phyloP scores from a whole-genome alignment of 202 grass and related monocot species.

The Hordeum pubiflorum region DNA sequence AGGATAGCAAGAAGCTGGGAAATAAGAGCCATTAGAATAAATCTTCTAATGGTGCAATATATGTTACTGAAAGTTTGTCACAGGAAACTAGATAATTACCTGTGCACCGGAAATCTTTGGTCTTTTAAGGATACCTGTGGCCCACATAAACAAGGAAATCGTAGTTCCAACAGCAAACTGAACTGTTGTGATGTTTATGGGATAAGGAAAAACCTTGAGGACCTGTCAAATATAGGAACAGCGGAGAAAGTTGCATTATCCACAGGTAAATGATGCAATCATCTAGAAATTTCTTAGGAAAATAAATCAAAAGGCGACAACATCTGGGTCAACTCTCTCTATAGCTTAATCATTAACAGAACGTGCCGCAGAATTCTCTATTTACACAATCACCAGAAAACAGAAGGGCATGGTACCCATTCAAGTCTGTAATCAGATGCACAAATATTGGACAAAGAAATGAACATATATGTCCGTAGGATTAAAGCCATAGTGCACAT shows the following conservation, averaged over 20 bases:
- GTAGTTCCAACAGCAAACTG: conserved; percentile 68
- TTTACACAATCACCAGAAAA: background rate
- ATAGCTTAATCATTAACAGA: background rate
- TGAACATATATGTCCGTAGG: background rate
- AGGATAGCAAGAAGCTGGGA: conserved; percentile 79
- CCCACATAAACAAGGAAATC: conserved; percentile 70
- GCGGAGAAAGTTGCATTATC: background rate
- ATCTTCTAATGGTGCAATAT: background rate
- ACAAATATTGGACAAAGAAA: background rate
- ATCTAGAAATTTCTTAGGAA: background rate
- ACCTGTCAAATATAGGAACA: conserved; percentile 43
- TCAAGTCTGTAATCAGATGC: background rate
- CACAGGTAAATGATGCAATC: background rate
- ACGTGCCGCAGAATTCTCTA: background rate
- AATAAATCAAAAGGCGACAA: background rate
- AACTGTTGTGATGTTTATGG: conserved; percentile 77
- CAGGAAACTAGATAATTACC: conserved; percentile 33
- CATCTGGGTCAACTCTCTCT: background rate
- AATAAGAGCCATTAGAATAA: conserved; percentile 10
- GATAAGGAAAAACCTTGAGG: conserved; percentile 78
- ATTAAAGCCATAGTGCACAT: background rate
- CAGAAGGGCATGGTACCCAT: background rate
- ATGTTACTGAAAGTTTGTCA: background rate
- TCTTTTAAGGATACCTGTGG: conserved; percentile 61
- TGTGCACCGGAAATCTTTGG: conserved; percentile 88